phyloP scores from a whole-genome alignment of 257 asterid genomes.

The Lycium ferocissimum region DNA sequence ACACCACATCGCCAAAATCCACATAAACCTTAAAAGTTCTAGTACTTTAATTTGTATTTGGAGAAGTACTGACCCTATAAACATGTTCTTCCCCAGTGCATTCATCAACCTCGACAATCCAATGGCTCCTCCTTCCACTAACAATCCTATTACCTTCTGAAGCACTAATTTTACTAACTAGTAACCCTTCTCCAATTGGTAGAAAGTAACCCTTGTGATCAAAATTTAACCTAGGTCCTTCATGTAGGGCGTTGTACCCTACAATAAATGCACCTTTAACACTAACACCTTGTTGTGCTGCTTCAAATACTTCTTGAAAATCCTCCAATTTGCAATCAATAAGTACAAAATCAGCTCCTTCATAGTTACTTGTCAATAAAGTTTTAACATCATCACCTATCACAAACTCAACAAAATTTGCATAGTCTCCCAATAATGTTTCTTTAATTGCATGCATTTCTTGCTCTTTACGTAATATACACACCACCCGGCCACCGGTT shows the following conservation, averaged over 20 bases:
- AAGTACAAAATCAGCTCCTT: constrained; percentile 60
- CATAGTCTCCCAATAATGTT: constrained; percentile 29
- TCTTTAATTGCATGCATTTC: constrained; percentile 42
- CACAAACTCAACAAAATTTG: constrained; percentile 48
- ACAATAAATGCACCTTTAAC: constrained; percentile 41
- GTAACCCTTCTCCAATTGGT: constrained; percentile 73
- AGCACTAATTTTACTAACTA: constrained; percentile 46
- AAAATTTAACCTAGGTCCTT: constrained; percentile 42
- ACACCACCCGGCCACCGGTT: constrained; percentile 67
- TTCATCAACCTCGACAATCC: constrained; percentile 55
- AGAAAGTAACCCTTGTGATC: constrained; percentile 51
- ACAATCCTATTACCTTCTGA: constrained; percentile 17
- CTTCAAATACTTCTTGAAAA: constrained; percentile 48
- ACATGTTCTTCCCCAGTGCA: constrained; percentile 32
- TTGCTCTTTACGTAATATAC: constrained; percentile 39
- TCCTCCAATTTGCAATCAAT: constrained; percentile 59
- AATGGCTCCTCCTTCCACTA: constrained; percentile 49
- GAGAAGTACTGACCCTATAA: constrained; percentile 20
- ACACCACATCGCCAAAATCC: background rate
- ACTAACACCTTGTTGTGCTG: background rate
- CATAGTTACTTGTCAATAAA: constrained; percentile 44
- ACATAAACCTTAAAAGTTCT: background rate
- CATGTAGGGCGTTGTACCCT: constrained; percentile 69
- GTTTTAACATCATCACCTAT: constrained; percentile 49
- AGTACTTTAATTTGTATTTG: constrained; percentile 1